Percentiles rank a stretch among this genome's conserved stretches.
These are phyloP conservation scores for Coemansia sp. DNA, from an alignment of 192 early-diverging fungal species.

Conservation along the genomic window DNA sequence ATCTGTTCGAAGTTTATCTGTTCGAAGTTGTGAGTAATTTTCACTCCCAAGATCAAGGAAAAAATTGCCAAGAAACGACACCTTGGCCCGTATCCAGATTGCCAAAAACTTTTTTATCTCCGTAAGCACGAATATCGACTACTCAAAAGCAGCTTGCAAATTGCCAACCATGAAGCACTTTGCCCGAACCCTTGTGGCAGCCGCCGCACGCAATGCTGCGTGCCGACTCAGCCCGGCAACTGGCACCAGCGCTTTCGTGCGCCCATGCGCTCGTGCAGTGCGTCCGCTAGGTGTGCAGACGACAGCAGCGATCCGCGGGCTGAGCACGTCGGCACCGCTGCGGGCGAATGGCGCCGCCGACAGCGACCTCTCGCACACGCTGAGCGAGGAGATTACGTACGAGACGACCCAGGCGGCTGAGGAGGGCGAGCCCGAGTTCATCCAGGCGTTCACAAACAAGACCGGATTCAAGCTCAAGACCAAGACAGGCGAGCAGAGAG, in stretches of 20 bases:
- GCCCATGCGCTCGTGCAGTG: neutral
- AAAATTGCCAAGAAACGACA: too few species aligned
- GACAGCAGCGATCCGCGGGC: constrained; percentile 13
- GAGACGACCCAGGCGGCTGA: constrained; percentile 61
- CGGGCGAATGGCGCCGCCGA: constrained; percentile 55
- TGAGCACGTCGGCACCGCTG: constrained; percentile 25
- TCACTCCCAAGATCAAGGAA: too few species aligned
- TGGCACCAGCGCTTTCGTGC: neutral
- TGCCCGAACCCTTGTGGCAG: constrained; percentile 11
- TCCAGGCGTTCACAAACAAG: constrained; percentile 65
- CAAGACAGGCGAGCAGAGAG: constrained; percentile 70
- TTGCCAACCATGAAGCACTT: constrained; percentile 36
- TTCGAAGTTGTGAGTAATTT: too few species aligned
- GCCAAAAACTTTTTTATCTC: too few species aligned
- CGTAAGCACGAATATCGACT: too few species aligned
- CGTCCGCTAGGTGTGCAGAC: neutral
- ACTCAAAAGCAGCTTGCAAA: too few species aligned
- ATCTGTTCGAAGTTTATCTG: too few species aligned
- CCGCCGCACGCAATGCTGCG: constrained; percentile 4
- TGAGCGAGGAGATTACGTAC: constrained; percentile 71
- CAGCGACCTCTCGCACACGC: constrained; percentile 64
- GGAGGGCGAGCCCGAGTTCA: constrained; percentile 60
- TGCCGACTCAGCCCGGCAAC: neutral
- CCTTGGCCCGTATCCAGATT: too few species aligned
- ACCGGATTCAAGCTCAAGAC: constrained; percentile 76